phyloP scores from a whole-genome alignment of 108 stramenopile species.

The Asterionellopsis glacialis region DNA sequence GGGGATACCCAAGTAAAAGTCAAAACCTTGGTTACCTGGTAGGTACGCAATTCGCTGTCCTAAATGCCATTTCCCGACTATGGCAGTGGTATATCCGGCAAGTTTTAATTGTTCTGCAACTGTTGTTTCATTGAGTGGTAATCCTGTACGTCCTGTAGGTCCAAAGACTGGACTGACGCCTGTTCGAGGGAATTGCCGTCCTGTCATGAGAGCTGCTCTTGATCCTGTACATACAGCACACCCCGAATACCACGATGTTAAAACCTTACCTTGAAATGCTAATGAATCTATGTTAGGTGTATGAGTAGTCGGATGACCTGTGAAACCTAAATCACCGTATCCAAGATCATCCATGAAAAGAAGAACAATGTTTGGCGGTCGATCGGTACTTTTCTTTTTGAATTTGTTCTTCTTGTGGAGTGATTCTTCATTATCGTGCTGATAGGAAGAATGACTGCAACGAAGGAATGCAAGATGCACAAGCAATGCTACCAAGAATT shows the following conservation, averaged over 20 bases:
- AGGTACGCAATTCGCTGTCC: slow-evolving; percentile 49
- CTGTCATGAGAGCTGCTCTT: slow-evolving; percentile 50
- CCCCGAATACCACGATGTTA: slow-evolving; percentile 49
- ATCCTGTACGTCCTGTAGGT: slow-evolving; percentile 25
- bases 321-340: slow-evolving; percentile 46
- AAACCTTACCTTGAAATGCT: slow-evolving; percentile 33
- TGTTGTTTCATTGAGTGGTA: slow-evolving; percentile 45
- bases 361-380: slow-evolving; percentile 40
- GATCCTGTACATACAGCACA: slow-evolving; percentile 44
- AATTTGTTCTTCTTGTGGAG: no score
- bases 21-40: slow-evolving; percentile 60
- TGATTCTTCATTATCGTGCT: no score
- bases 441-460: no score
- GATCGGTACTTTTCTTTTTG: no score
- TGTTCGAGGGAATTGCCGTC: slow-evolving; percentile 39
- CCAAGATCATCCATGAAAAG: slow-evolving; percentile 57
- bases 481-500: no score
- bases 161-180: slow-evolving; percentile 50
- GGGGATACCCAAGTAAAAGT: slow-evolving; percentile 54
- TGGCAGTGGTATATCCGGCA: slow-evolving; percentile 47
- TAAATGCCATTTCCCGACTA: slow-evolving; percentile 74
- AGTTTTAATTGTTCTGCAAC: slow-evolving; percentile 43
- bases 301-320: no score
- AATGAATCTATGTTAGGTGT: slow-evolving; percentile 23
- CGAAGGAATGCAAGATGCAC: no score